A percentile compares a stretch with the other conserved stretches of the same genome.
phyloP scores from a whole-genome alignment of 2,329 filamentous ascomycete species.

The Fusarium sambucinum region DNA sequence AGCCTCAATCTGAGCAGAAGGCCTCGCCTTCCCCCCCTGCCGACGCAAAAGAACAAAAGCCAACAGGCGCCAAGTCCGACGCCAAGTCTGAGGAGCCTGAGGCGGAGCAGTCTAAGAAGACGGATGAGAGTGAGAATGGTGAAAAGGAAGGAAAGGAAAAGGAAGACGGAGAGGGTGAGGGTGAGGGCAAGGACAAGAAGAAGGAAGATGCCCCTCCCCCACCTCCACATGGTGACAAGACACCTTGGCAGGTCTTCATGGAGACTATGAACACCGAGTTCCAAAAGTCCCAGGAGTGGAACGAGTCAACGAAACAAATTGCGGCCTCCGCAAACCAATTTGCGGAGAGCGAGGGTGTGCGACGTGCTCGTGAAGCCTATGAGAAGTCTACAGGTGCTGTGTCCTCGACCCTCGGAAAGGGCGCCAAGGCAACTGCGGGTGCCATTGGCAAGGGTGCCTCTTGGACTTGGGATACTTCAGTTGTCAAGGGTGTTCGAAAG shows the following conservation, averaged over 20 bases:
- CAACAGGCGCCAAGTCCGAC: conserved; percentile 51
- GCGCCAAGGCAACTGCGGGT: conserved; percentile 85
- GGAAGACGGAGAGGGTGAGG: conserved; percentile 59
- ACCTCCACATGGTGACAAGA: conserved; percentile 98
- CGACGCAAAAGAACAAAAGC: conserved; percentile 57
- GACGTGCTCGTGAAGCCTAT: conserved; percentile 87
- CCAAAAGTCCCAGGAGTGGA: conserved; percentile 98
- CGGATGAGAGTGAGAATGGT: conserved; percentile 53
- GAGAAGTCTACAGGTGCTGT: conserved; percentile 87
- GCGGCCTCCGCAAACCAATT: conserved; percentile 91
- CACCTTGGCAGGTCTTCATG: conserved; percentile 98
- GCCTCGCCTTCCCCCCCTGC: conserved; percentile 50
- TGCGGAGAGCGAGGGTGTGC: conserved; percentile 90
- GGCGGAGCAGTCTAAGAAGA: conserved; percentile 60
- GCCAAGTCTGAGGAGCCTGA: conserved; percentile 56
- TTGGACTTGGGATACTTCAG: conserved; percentile 97
- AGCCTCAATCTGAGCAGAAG: conserved; percentile 50
- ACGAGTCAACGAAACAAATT: conserved; percentile 96
- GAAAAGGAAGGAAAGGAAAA: conserved; percentile 61
- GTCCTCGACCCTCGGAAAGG: conserved; percentile 80
- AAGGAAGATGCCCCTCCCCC: conserved; percentile 82
- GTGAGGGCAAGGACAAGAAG: conserved; percentile 67
- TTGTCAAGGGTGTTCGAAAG: conserved; percentile 90
- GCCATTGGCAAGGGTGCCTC: conserved; percentile 90
- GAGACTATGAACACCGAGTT: conserved; percentile 96